phyloP scores from a whole-genome alignment of 1,139 yeast species.

The Geotrichum cucujoidarum region DNA sequence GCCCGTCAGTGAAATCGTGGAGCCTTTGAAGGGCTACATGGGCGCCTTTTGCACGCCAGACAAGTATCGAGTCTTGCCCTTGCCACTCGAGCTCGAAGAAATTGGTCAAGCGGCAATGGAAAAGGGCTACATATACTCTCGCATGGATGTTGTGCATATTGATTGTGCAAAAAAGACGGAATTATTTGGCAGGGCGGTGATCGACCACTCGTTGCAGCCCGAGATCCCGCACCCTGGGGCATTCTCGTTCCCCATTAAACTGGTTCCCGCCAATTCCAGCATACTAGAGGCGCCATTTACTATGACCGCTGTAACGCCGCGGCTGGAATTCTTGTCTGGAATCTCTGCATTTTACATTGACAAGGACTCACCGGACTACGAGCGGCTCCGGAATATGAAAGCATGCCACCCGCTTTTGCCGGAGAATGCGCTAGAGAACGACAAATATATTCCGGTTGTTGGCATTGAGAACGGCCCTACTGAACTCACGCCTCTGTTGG shows the following conservation, averaged over 20 bases:
- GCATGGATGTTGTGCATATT: not conserved
- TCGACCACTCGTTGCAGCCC: too few species aligned
- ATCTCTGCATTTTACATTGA: slow-evolving; percentile 9
- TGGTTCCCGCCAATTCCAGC: not conserved
- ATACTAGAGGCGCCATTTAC: too few species aligned
- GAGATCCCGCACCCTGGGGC: slow-evolving; percentile 1
- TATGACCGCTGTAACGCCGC: not conserved
- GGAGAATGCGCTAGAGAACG: not conserved
- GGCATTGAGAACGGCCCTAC: slow-evolving; percentile 12
- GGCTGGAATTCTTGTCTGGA: slow-evolving; percentile 12
- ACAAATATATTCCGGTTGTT: not conserved
- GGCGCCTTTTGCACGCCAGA: not conserved
- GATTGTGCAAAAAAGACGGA: not conserved
- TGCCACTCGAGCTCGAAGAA: not conserved
- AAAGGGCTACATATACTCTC: not conserved
- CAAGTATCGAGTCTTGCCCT: not conserved
- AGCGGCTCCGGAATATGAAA: not conserved
- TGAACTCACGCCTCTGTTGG: slow-evolving; percentile 6
- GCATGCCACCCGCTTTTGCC: slow-evolving; percentile 10
- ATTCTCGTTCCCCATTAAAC: slow-evolving; percentile 4
- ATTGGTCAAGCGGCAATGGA: not conserved
- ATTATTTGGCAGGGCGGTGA: not conserved
- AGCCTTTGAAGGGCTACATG: slow-evolving; percentile 1
- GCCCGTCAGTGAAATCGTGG: not conserved
- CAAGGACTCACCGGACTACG: not conserved